These are phyloP conservation scores for Maudiozyma serrabonitensis DNA, from an alignment of 805 yeast species.

Conservation along the genomic window DNA sequence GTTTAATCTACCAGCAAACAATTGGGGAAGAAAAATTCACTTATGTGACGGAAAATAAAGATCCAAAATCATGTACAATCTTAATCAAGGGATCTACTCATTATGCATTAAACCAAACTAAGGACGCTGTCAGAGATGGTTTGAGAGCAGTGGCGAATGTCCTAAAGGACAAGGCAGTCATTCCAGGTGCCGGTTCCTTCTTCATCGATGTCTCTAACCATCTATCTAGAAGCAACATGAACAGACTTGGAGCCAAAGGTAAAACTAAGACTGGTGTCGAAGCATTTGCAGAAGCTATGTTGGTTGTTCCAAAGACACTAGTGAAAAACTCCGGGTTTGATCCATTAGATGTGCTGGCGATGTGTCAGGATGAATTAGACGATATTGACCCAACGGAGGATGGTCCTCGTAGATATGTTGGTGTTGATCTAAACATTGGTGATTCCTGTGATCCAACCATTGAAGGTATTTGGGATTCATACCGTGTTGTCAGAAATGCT, in stretches of 20 bases:
- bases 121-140: conserved; percentile 97
- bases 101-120: conserved; percentile 81
- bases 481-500: conserved; percentile 87
- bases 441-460: conserved; percentile 92
- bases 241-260: conserved; percentile 62
- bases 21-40: conserved; percentile 98
- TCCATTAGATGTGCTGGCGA: conserved; percentile 76
- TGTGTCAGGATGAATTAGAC: conserved; percentile 62
- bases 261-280: conserved; percentile 81
- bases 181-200: conserved; percentile 97
- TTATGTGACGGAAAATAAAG: conserved; percentile 79
- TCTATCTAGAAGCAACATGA: conserved; percentile 39
- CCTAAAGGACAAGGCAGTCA: conserved; percentile 69
- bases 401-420: conserved; percentile 72
- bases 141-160: conserved; percentile 90
- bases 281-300: conserved; percentile 87
- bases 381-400: conserved; percentile 30
- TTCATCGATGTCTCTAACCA: conserved; percentile 74
- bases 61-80: conserved; percentile 86
- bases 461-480: conserved; percentile 96
- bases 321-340: conserved; percentile 90
- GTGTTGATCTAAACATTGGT: conserved; percentile 83
- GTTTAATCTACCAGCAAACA: conserved; percentile 82
- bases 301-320: conserved; percentile 87
- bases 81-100: conserved; percentile 89